Conservation (phyloP, 2,329 filamentous ascomycete genomes). For the Cladorrhinum sp. region DNA sequence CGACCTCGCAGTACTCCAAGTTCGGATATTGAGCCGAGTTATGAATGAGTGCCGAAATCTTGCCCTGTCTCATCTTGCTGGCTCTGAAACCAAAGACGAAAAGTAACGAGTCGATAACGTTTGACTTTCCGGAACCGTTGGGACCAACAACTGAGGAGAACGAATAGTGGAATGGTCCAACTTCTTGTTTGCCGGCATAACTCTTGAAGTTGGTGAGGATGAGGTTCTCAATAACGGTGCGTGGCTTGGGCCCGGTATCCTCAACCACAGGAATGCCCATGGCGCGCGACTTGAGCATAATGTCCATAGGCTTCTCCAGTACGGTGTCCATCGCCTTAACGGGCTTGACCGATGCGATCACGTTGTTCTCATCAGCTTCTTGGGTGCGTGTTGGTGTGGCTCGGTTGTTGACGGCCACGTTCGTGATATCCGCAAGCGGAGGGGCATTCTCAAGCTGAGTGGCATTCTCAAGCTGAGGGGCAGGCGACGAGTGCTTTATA, state of each 20-base stretch:
- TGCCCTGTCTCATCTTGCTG: constrained; percentile 98
- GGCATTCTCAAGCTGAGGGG: constrained; percentile 46
- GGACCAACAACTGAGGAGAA: constrained; percentile 98
- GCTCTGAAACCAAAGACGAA: constrained; percentile 99
- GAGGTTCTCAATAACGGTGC: constrained; percentile 89
- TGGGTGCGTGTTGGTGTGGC: constrained; percentile 35
- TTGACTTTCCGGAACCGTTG: constrained; percentile 97
- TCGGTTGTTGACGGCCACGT: constrained; percentile 63
- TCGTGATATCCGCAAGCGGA: constrained; percentile 72
- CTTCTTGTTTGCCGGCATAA: constrained; percentile 91
- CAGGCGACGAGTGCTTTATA: constrained; percentile 55
- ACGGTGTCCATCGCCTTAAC: constrained; percentile 74
- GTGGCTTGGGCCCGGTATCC: constrained; percentile 72
- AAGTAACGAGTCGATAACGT: constrained; percentile 94
- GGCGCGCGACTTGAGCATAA: constrained; percentile 81
- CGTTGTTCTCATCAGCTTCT: constrained; percentile 40
- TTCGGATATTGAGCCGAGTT: constrained; percentile 87
- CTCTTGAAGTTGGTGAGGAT: constrained; percentile 98
- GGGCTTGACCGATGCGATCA: constrained; percentile 58
- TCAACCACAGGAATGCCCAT: constrained; percentile 67
- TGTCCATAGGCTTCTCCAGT: constrained; percentile 88
- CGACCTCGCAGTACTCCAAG: constrained; percentile 88
- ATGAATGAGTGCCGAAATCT: constrained; percentile 95
- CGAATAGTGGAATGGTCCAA: constrained; percentile 93
- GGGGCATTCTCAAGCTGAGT: constrained; percentile 49